Percentiles rank a stretch among this genome's conserved stretches.
Conservation (phyloP, 176 grass and related monocot genomes). For the Guadua angustifolia region DNA sequence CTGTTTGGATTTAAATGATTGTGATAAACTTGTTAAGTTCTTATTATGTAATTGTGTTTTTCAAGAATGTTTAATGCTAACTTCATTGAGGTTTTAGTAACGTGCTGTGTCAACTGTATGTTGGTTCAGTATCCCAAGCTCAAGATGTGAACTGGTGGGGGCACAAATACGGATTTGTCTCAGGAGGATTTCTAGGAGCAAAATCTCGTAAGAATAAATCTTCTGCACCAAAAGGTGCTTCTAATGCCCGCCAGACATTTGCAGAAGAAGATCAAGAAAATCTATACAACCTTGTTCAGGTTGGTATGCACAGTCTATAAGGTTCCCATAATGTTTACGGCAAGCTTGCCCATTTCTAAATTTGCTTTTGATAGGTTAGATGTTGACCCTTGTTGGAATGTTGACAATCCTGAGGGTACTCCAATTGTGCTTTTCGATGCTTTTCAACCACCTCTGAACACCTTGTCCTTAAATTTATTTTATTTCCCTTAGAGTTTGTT, state of each 20-base stretch:
- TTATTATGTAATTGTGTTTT: not conserved
- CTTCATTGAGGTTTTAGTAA: constrained; percentile 27
- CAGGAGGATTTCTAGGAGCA: constrained; percentile 86
- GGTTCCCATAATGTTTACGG: not conserved
- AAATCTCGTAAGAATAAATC: constrained; percentile 62
- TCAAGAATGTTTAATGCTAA: not conserved
- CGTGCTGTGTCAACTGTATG: constrained; percentile 13
- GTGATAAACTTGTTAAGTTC: not conserved
- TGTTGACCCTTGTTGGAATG: not conserved
- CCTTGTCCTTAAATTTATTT: not conserved
- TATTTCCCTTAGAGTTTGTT: constrained; percentile 3
- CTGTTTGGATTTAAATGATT: not conserved
- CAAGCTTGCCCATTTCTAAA: not conserved
- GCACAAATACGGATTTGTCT: constrained; percentile 74
- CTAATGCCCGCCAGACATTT: constrained; percentile 67
- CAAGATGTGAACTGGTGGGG: constrained; percentile 88
- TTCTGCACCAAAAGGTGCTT: constrained; percentile 43
- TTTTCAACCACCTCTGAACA: not conserved
- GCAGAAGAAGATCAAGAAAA: constrained; percentile 97
- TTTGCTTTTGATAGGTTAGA: not conserved
- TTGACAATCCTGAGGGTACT: not conserved
- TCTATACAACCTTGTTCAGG: constrained; percentile 97
- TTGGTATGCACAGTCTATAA: constrained; percentile 32
- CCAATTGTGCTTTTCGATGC: not conserved
- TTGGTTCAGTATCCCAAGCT: constrained; percentile 59